Base-by-base conservation (phyloP, 345 rosid species). In the Aquilaria yunnanensis region DNA sequence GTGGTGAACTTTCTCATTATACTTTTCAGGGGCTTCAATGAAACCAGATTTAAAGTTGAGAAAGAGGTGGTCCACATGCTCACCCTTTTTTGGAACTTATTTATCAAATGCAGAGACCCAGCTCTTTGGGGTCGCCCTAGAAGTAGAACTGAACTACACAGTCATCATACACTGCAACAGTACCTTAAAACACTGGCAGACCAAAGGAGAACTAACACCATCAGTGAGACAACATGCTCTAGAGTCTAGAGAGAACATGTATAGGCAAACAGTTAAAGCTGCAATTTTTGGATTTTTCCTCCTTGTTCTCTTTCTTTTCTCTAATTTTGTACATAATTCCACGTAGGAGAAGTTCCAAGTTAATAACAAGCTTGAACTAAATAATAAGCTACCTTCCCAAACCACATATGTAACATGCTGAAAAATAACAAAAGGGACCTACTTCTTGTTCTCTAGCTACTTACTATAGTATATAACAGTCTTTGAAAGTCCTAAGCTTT, bases 221-320 rank as follows among this genome's bases (percentile, higher is more conserved):
- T 37, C 43, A 37, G 43, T 37, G 43, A 37, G 2, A 37, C 43
- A 37, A 37, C 43, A 37, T 37, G 43, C 43, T 37, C 43, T 37
- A 37, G 43, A 3, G 43, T 3, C 43, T 37, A 52, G 37, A 16
- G 23, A 51, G 54, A 60, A 56, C 70, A 64, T 66, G 73, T 75
- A 67, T 64, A 66, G 62, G 16, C 57, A 61, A 61, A 14, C 37
- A 54, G 50, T 57, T 12, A 57, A 69, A 58, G 67, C 69, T 70
- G 69, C 59, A 9, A 12, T 13, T 23, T 31, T 65, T 70, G 53
- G 62, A 56, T 59, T 72, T 63, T 61, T 14, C 56, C n/a, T 66
- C 14, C 32, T 10, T 65, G 71, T 61, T 47, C 13, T 65, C 63
- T 60, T 64, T 49, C 7, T 30, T 59, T 51, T 0, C 54, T 10